These are phyloP conservation scores for Phaeotremella skinneri DNA, from an alignment of 768 basidiomycete species.

Conservation along the genomic window DNA sequence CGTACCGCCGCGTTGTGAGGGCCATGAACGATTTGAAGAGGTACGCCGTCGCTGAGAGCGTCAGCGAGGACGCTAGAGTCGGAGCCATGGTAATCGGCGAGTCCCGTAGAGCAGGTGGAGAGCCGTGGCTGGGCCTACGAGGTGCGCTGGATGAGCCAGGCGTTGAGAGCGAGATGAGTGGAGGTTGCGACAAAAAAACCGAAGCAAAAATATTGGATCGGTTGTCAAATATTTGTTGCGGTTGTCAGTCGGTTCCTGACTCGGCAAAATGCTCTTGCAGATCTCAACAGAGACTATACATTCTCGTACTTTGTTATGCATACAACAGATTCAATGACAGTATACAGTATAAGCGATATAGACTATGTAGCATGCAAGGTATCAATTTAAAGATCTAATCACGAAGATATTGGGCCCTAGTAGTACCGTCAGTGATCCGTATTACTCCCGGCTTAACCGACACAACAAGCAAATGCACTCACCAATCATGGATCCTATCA, in stretches of 20 bases:
- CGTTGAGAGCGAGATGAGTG: no score
- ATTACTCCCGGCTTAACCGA: background rate
- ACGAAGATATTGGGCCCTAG: conserved; percentile 45
- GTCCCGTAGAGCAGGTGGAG: no score
- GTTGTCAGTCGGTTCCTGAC: background rate
- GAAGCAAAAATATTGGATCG: no score
- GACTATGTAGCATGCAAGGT: conserved; percentile 11
- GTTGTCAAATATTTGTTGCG: no score
- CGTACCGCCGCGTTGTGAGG: conserved; percentile 63
- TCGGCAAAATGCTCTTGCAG: background rate
- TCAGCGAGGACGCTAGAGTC: conserved; percentile 57
- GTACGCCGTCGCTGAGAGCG: conserved; percentile 68
- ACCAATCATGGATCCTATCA: conserved; percentile 74
- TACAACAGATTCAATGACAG: background rate
- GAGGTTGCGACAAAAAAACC: no score
- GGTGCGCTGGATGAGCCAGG: no score
- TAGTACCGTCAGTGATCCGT: background rate
- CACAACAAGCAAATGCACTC: conserved; percentile 7
- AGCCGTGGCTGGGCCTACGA: no score
- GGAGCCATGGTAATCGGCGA: conserved; percentile 27
- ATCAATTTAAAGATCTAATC: conserved; percentile 20
- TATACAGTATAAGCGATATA: background rate
- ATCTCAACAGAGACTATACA: no score
- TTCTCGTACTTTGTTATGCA: background rate
- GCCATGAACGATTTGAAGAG: conserved; percentile 74